Conservation (phyloP, 371 early-diverging fungal species). For the Mortierella sp. region DNA sequence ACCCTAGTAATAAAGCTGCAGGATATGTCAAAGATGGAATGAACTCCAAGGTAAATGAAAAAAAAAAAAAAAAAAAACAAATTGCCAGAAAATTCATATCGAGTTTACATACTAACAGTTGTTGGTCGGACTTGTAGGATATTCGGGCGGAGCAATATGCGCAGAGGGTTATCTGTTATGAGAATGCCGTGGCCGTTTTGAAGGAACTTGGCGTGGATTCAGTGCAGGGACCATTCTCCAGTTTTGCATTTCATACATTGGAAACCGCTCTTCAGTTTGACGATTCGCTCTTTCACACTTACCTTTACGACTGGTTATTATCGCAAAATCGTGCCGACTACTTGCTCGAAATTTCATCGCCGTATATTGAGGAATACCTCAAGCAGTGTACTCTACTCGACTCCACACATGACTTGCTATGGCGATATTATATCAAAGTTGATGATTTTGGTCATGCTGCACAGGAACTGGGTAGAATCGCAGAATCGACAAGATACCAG, state of each 20-base stretch:
- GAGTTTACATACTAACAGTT: neutral
- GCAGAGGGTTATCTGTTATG: conserved; percentile 50
- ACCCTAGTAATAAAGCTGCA: conserved; percentile 70
- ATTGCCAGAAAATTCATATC: neutral
- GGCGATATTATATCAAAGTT: conserved; percentile 79
- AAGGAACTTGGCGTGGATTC: conserved; percentile 41
- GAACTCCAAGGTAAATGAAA: conserved; percentile 44
- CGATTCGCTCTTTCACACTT: conserved; percentile 50
- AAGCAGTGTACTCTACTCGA: conserved; percentile 65
- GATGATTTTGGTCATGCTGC: conserved; percentile 78
- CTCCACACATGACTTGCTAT: conserved; percentile 72
- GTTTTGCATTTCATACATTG: conserved; percentile 42
- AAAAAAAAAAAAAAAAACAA: neutral
- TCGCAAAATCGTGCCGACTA: conserved; percentile 46
- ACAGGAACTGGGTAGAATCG: conserved; percentile 71
- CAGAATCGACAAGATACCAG: conserved; percentile 60
- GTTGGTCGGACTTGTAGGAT: conserved; percentile 29
- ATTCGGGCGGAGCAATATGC: conserved; percentile 50
- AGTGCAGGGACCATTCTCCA: conserved; percentile 41
- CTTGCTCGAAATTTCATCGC: conserved; percentile 63
- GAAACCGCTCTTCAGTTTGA: conserved; percentile 51
- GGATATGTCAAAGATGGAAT: conserved; percentile 60
- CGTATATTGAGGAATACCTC: conserved; percentile 79
- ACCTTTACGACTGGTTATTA: conserved; percentile 53
- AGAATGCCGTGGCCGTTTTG: conserved; percentile 33